phyloP scores from a whole-genome alignment of 257 asterid genomes.

The Pogostemon cablin region DNA sequence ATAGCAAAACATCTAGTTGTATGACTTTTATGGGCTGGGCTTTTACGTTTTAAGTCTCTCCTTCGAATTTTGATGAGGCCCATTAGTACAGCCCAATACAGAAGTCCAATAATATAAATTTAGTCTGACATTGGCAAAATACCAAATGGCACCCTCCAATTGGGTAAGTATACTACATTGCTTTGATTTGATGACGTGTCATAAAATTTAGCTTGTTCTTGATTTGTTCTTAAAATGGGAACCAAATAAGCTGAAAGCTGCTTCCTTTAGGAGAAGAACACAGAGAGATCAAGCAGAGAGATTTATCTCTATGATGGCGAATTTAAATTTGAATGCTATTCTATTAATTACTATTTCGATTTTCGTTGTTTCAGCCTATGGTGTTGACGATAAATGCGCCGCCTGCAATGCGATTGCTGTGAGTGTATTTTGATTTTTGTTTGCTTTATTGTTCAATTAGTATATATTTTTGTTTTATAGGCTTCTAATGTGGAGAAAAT shows the following conservation, averaged over 20 bases:
- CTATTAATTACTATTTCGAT: constrained; percentile 27
- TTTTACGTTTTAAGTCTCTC: neutral
- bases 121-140: neutral
- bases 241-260: constrained; percentile 6
- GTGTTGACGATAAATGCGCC: constrained; percentile 80
- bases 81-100: constrained; percentile 5
- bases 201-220: neutral
- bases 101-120: constrained; percentile 16
- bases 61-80: neutral
- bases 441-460: neutral
- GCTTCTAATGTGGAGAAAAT: neutral
- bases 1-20: too few species aligned
- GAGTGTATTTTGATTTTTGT: constrained; percentile 33
- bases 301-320: constrained; percentile 35
- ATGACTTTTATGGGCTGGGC: too few species aligned
- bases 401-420: constrained; percentile 97
- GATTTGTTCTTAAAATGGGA: neutral
- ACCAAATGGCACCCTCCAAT: constrained; percentile 32
- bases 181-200: constrained; percentile 28
- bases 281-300: neutral
- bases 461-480: neutral
- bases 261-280: constrained; percentile 20
- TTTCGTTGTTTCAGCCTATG: constrained; percentile 39
- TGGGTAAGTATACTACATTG: constrained; percentile 35
- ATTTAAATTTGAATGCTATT: constrained; percentile 12